Conservation (phyloP, 495 filamentous ascomycete species). For the Wilcoxina mikolae region DNA sequence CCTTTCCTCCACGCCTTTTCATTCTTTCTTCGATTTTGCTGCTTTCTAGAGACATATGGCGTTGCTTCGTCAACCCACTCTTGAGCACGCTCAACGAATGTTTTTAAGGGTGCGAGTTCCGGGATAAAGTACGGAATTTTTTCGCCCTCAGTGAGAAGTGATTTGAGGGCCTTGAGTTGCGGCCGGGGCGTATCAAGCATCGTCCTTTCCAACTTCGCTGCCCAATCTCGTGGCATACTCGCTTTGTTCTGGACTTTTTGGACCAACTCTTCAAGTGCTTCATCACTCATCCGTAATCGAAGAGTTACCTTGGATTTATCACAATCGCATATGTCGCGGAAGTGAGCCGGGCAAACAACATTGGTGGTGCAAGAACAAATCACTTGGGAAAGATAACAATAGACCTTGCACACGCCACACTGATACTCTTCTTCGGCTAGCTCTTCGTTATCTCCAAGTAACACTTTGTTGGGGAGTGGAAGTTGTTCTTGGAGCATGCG, state of each 20-base stretch:
- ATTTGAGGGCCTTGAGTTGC: conserved; percentile 69
- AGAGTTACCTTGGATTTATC: conserved; percentile 22
- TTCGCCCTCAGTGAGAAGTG: conserved; percentile 83
- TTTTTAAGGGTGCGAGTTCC: conserved; percentile 64
- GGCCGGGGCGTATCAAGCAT: conserved; percentile 72
- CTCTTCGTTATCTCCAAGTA: conserved; percentile 49
- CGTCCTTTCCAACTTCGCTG: conserved; percentile 71
- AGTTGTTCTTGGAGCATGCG: conserved; percentile 52
- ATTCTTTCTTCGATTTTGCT: conserved; percentile 95
- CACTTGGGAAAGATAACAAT: conserved; percentile 81
- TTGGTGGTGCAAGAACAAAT: conserved; percentile 41
- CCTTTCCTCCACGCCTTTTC: conserved; percentile 75
- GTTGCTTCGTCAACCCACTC: conserved; percentile 97
- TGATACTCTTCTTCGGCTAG: conserved; percentile 79
- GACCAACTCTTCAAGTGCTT: conserved; percentile 46
- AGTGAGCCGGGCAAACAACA: conserved; percentile 26
- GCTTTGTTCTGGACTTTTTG: conserved; percentile 77
- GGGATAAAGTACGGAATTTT: conserved; percentile 88
- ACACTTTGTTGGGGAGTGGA: conserved; percentile 34
- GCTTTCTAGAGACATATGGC: conserved; percentile 93
- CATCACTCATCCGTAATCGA: conserved; percentile 50
- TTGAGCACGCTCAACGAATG: conserved; percentile 87
- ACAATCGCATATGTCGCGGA: conserved; percentile 28
- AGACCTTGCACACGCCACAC: conserved; percentile 83
- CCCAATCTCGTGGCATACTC: conserved; percentile 72